Conservation (phyloP, 2,329 filamentous ascomycete genomes). For the Aspergillus tubingensis region DNA sequence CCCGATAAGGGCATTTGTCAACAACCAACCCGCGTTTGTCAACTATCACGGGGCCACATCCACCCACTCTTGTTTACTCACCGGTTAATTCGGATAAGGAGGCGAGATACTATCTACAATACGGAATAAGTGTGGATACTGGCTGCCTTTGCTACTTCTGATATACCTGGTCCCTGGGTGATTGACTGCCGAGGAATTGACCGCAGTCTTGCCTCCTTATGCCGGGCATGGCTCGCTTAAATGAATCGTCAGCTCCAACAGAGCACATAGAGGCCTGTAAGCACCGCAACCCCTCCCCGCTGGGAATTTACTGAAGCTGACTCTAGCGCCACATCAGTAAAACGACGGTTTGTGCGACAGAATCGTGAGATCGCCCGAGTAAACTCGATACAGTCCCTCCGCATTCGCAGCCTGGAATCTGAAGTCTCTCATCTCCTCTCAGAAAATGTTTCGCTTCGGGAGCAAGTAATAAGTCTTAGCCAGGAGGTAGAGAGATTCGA, state of each 20-base stretch:
- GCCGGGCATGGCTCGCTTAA: conserved; percentile 53
- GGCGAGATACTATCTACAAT: not conserved
- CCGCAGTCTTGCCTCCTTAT: not conserved
- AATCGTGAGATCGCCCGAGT: conserved; percentile 66
- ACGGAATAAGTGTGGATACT: no score
- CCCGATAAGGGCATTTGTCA: conserved; percentile 41
- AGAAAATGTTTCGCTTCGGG: conserved; percentile 62
- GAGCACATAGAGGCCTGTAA: conserved; percentile 53
- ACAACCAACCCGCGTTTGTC: conserved; percentile 27
- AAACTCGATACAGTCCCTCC: conserved; percentile 65
- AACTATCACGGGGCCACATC: not conserved
- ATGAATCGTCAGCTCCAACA: conserved; percentile 46
- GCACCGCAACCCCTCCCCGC: conserved; percentile 20
- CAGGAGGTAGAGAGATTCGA: conserved; percentile 54
- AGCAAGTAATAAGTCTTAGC: conserved; percentile 60
- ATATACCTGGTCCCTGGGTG: not conserved
- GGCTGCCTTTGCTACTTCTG: not conserved
- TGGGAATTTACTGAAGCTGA: not conserved
- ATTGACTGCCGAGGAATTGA: not conserved
- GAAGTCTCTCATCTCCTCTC: conserved; percentile 61
- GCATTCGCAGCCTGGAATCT: conserved; percentile 64
- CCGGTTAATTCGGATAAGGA: not conserved
- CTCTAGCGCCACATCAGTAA: conserved; percentile 48
- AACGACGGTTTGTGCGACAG: conserved; percentile 65
- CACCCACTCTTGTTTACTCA: conserved; percentile 10